Evolutionary conservation across 2,329 filamentous ascomycete species (phyloP).

Genomic region (Chaetomiaceae sp.): DNA sequence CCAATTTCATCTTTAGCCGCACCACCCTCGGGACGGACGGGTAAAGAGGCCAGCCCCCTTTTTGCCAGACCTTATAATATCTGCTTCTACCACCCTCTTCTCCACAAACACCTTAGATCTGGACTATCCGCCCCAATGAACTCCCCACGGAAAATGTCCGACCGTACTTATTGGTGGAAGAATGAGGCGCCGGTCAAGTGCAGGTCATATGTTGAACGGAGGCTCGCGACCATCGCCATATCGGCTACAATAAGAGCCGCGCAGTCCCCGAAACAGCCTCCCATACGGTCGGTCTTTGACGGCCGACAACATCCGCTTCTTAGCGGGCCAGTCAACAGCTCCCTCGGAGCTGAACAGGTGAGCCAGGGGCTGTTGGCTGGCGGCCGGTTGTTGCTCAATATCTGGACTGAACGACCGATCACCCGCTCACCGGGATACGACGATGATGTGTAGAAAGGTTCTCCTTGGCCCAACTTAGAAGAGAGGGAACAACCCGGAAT

Average conservation of each 20-base stretch:
- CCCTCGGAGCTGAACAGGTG: too few species aligned
- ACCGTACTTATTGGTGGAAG: background rate
- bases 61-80: slow-evolving; percentile 22
- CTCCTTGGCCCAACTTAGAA: too few species aligned
- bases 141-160: background rate
- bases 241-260: background rate
- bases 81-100: background rate
- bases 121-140: background rate
- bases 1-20: slow-evolving; percentile 25
- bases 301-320: too few species aligned
- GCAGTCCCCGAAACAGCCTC: too few species aligned
- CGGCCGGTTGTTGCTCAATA: too few species aligned
- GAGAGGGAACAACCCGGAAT: too few species aligned
- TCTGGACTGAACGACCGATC: too few species aligned
- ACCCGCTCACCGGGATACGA: too few species aligned
- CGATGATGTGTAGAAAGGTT: too few species aligned
- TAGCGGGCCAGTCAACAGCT: too few species aligned
- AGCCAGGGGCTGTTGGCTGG: too few species aligned
- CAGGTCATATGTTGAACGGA: background rate
- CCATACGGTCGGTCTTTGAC: background rate
- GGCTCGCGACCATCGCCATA: background rate
- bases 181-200: background rate
- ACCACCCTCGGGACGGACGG: slow-evolving; percentile 11
- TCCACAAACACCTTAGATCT: background rate
- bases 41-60: slow-evolving; percentile 15